These are phyloP conservation scores for Beauveria caledonica DNA, from an alignment of 2,329 filamentous ascomycete species.

Conservation along the genomic window DNA sequence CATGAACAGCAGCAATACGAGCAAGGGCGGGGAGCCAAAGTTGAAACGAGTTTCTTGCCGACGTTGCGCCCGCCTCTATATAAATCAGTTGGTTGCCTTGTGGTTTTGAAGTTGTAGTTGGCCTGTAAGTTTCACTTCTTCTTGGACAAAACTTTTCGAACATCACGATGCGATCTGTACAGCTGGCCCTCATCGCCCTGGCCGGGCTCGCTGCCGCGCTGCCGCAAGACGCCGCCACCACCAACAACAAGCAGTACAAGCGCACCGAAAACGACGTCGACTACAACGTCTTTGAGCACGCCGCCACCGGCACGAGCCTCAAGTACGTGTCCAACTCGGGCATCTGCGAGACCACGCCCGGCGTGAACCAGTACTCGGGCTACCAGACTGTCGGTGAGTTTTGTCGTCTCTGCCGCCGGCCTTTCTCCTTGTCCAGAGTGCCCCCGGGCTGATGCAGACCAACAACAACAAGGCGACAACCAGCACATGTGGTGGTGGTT, in stretches of 20 bases:
- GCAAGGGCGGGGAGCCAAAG: no score
- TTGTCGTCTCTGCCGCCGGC: constrained; percentile 33
- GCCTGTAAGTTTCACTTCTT: neutral
- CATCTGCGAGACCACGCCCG: constrained; percentile 12
- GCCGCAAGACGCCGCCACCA: neutral
- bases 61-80: neutral
- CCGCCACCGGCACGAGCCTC: constrained; percentile 34
- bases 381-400: constrained; percentile 11
- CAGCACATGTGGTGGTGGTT: constrained; percentile 39
- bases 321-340: constrained; percentile 41
- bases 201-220: neutral
- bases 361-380: constrained; percentile 12
- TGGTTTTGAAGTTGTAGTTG: accelerated
- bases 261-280: constrained; percentile 17
- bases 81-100: neutral
- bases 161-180: neutral
- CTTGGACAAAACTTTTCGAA: neutral
- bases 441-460: neutral
- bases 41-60: neutral
- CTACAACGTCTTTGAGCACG: constrained; percentile 40
- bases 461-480: neutral
- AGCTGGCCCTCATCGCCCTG: constrained; percentile 8
- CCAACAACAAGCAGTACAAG: constrained; percentile 14
- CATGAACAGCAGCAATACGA: neutral
- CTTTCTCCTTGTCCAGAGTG: no score